Conservation (phyloP, 2,329 filamentous ascomycete species). For the Clonostachys sp. region DNA sequence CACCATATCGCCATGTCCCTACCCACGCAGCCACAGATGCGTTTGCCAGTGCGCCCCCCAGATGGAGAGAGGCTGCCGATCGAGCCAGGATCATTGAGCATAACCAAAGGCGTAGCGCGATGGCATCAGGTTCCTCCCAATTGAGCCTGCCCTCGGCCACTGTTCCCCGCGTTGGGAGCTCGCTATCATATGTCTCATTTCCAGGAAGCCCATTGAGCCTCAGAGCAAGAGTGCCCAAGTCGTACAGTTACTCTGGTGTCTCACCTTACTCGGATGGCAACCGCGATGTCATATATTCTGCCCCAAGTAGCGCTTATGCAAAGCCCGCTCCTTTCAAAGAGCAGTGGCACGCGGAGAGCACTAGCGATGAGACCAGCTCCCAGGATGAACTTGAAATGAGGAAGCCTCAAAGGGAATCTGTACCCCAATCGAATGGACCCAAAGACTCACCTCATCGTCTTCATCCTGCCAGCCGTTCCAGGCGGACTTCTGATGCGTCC, state of each 20-base stretch:
- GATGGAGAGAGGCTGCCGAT: slow-evolving; percentile 39
- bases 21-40: slow-evolving; percentile 58
- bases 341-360: slow-evolving; percentile 21
- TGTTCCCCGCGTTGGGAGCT: slow-evolving; percentile 39
- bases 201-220: slow-evolving; percentile 6
- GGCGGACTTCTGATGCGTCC: background rate
- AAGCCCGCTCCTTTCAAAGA: slow-evolving; percentile 2
- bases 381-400: slow-evolving; percentile 33
- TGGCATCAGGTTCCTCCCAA: slow-evolving; percentile 32
- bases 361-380: slow-evolving; percentile 28
- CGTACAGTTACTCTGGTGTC: slow-evolving; percentile 37
- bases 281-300: slow-evolving; percentile 22
- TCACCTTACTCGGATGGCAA: slow-evolving; percentile 21
- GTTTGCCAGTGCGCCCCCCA: slow-evolving; percentile 45
- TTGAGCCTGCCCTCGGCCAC: slow-evolving; percentile 25
- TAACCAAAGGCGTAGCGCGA: slow-evolving; percentile 43
- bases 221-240: slow-evolving; percentile 15
- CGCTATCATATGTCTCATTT: slow-evolving; percentile 41
- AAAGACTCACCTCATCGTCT: slow-evolving; percentile 2
- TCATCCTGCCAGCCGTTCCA: slow-evolving; percentile 5
- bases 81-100: slow-evolving; percentile 41
- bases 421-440: background rate
- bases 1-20: slow-evolving; percentile 56
- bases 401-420: slow-evolving; percentile 11
- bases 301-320: slow-evolving; percentile 13